Evolutionary conservation across 768 basidiomycete genomes (phyloP).

Genomic region (Xerocomellus amylosporus): DNA sequence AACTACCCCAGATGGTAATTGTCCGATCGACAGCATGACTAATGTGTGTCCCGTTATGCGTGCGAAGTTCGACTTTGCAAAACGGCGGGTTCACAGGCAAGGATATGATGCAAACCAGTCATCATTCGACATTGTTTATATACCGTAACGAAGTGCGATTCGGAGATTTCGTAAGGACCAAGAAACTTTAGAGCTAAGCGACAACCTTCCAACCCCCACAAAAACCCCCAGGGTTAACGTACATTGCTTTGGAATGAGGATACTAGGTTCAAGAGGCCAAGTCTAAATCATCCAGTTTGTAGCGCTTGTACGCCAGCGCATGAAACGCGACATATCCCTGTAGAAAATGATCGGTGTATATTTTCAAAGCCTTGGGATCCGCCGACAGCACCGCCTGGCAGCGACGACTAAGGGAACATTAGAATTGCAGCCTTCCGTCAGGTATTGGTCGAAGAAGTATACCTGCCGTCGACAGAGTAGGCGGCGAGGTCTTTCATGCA

Average conservation of each 20-base stretch:
- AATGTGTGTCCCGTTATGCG: neutral
- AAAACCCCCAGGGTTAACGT: no score
- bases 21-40: neutral
- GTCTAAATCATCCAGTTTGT: conserved; percentile 1
- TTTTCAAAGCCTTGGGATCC: neutral
- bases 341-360: conserved; percentile 1
- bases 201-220: no score
- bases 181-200: no score
- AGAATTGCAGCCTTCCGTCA: neutral
- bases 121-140: neutral
- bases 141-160: neutral
- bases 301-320: conserved; percentile 4
- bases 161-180: no score
- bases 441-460: neutral
- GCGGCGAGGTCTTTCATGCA: conserved; percentile 7
- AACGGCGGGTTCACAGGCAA: neutral
- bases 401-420: neutral
- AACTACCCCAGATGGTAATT: neutral
- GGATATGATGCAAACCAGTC: no score
- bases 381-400: neutral
- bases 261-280: neutral
- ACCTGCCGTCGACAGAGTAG: conserved; percentile 1
- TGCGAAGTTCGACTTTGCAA: neutral
- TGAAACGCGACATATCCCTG: conserved; percentile 5
- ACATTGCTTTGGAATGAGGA: neutral